Base-by-base conservation (phyloP, 106 monocot genomes). In the Dactylorhiza incarnata region DNA sequence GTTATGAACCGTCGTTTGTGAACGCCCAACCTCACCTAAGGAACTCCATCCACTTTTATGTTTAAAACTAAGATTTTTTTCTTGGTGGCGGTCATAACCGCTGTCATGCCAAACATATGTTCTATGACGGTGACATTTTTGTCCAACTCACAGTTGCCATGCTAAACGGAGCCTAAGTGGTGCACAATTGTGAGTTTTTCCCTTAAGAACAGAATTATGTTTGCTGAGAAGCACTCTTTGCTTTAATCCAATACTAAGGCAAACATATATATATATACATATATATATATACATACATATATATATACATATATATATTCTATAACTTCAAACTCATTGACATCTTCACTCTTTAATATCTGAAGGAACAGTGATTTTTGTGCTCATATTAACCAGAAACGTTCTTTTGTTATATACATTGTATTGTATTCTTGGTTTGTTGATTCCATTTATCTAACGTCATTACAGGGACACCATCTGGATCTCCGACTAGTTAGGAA, bases 401-500 rank as follows among this genome's bases (percentile, higher is more conserved):
- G 13, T 5, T 24, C 25, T 65, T 4, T 25, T 68, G 17, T 44
- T 68, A 68, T 68, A 15, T 44, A 9, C 13, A 68, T 68, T 68
- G 45, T 44, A 16, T 15, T 44, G 45, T 37, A 1, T 44, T 9
- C 0, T 7, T 70, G 45, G 17, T 45, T 46, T 46, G 37, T 37
- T 52, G 20, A 43, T 74, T n/a, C 63, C 12, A 5, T 77, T 15
- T 75, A 49, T 13, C n/a, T 65, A 6, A 58, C 44, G 26, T 51
- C 37, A 48, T 43, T 76, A 78, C 68, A 97, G 97, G 97, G 97
- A 12, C 93, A 94, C 84, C 97, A 94, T 88, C 79, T 94, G 76
- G 97, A 99, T 83, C 80, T 99, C 55, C 82, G 97, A 19, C 85
- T 99, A 66, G 89, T 94, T 73, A 80, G 91, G 59, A 99, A 99